Conservation (phyloP, 2,329 filamentous ascomycete genomes). For the Tolypocladium capitatum region DNA sequence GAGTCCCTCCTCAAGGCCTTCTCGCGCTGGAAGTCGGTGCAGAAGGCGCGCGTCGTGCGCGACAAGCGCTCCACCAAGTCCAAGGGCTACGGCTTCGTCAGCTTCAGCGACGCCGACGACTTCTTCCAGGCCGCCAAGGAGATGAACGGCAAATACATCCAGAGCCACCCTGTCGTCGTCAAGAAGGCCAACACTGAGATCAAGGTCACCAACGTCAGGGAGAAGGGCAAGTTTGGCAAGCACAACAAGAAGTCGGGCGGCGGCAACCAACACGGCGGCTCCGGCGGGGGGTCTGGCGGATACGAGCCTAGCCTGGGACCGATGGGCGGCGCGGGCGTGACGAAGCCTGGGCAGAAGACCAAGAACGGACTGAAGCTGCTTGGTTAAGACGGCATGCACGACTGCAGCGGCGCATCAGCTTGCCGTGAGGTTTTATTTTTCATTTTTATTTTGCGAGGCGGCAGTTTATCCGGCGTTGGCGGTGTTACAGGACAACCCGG, state of each 20-base stretch:
- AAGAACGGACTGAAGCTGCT: slow-evolving; percentile 50
- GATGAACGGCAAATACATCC: slow-evolving; percentile 99
- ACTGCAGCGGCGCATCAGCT: neutral
- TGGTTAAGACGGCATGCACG: slow-evolving; percentile 24
- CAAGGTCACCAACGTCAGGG: slow-evolving; percentile 57
- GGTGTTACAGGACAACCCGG: neutral
- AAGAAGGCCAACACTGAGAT: slow-evolving; percentile 88
- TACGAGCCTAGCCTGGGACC: slow-evolving; percentile 41
- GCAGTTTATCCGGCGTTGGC: neutral
- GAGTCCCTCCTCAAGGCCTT: slow-evolving; percentile 93
- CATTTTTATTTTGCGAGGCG: neutral
- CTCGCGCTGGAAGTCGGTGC: slow-evolving; percentile 70
- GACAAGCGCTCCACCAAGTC: slow-evolving; percentile 96
- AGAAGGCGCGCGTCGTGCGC: slow-evolving; percentile 84
- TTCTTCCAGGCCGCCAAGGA: slow-evolving; percentile 94
- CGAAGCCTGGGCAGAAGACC: slow-evolving; percentile 53
- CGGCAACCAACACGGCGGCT: slow-evolving; percentile 6
- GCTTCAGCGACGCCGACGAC: slow-evolving; percentile 88
- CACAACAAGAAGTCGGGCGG: slow-evolving; percentile 18
- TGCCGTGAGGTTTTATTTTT: neutral
- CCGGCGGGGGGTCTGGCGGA: slow-evolving; percentile 15
- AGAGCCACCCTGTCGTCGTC: slow-evolving; percentile 82
- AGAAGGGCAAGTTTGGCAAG: slow-evolving; percentile 31
- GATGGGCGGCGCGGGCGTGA: slow-evolving; percentile 35
- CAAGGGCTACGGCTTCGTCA: slow-evolving; percentile 92